Percentiles rank a stretch among this genome's conserved stretches.
phyloP scores from a whole-genome alignment of 2,329 filamentous ascomycete species.

The Blastomyces parvus region DNA sequence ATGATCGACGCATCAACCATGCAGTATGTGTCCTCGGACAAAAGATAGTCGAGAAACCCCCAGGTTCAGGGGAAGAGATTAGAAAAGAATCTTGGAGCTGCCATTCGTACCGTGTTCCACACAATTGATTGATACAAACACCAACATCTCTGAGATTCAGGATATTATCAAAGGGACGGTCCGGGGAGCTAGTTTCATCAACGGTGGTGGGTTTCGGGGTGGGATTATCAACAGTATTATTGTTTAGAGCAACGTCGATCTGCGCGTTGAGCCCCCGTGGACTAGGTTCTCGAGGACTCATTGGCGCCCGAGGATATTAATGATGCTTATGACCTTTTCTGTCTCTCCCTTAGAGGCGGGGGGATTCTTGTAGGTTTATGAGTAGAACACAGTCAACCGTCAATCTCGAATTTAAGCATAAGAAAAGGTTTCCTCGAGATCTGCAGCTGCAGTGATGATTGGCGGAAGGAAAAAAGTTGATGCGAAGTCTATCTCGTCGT shows the following conservation, averaged over 20 bases:
- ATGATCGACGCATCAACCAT: background rate
- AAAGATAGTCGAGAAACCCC: background rate
- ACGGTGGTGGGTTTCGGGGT: background rate
- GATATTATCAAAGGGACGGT: constrained; percentile 46
- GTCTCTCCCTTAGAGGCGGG: background rate
- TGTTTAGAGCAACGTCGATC: constrained; percentile 16
- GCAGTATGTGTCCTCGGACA: background rate
- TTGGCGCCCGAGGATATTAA: background rate
- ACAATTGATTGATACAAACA: constrained; percentile 52
- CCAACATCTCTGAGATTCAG: constrained; percentile 73
- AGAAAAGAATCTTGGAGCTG: background rate
- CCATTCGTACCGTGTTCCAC: constrained; percentile 44
- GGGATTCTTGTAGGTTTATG: no score
- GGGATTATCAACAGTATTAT: background rate
- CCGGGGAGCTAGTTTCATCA: constrained; percentile 16
- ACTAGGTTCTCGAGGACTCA: constrained; percentile 49
- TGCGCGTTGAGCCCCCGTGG: constrained; percentile 32
- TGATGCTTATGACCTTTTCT: background rate
- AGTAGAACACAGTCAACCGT: no score
- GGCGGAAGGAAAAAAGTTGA: no score
- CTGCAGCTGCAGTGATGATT: no score
- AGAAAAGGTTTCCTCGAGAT: no score
- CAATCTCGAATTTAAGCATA: no score
- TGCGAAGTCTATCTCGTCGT: no score
- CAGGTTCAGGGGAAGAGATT: background rate